Base-by-base conservation (phyloP, 1,139 yeast species). In the Candida tropicalis region DNA sequence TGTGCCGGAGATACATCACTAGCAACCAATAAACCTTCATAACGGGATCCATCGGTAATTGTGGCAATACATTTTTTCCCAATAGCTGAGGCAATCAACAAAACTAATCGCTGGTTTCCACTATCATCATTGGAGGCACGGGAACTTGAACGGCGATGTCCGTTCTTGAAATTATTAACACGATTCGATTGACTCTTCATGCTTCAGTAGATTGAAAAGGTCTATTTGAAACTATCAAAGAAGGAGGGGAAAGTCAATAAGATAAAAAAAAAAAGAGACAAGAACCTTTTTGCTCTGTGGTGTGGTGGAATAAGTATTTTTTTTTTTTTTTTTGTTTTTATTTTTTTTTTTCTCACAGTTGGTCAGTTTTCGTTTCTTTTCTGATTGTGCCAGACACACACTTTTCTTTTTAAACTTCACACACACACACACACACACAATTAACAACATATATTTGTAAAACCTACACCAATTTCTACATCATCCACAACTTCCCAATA, bases 41-140 rank as follows among this genome's bases (percentile, higher is more conserved):
- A 77, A 32, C 76, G 66, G 4, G 78, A 72, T 7, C 93, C 95
- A 1, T 86, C 75, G 18, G 80, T 65, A 3, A 83, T 79, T 3
- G 89, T 81, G 11, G 81, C 84, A 16, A 70, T 69, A 18, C 79
- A 80, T 25, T 65, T 66, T 31, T 75, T 70, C 12, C 95, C 89
- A 37, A 80, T 60, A 16, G 87, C 68, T 51, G 77, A 78, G 38
- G 77, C 70, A 35, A 81, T 62, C 47, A 82, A 60, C 51, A 60
- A 78, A 33, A 73, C 59, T 47, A 81, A 59, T 43, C 82, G 70
- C 48, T 81, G 82, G 50, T 71, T 68, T 17, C 50, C 48, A 13
- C 43, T 29, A 17, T 48, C 49, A 22, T 38, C 40, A 38, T 29
- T 35, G 27, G 37, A 36, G 13, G 36, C 49, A 33, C 63, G 59